Percentiles rank a stretch among this genome's conserved stretches.
These are phyloP conservation scores for Salix brachista DNA, from an alignment of 345 rosid species.

Conservation along the genomic window DNA sequence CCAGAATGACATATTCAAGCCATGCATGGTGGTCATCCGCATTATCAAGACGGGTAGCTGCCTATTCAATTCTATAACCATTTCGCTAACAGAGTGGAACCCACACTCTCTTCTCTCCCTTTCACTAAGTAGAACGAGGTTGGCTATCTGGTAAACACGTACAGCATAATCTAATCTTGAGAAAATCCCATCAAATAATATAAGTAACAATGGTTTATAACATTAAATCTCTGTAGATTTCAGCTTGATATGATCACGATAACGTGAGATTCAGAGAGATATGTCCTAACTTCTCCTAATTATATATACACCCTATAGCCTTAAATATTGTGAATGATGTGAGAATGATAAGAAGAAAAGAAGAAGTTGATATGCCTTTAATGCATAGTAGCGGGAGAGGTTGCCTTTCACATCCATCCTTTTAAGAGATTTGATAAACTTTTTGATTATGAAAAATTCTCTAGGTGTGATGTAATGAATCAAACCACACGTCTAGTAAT, in stretches of 20 bases:
- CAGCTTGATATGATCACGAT: neutral
- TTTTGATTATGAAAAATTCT: neutral
- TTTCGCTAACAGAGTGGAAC: slow-evolving; percentile 25
- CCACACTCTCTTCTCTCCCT: slow-evolving; percentile 21
- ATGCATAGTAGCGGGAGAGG: neutral
- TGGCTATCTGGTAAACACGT: slow-evolving; percentile 14
- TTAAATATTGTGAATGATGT: neutral
- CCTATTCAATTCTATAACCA: slow-evolving; percentile 31
- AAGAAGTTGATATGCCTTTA: neutral
- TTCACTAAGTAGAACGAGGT: slow-evolving; percentile 15
- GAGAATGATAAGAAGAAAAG: neutral
- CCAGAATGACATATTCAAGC: slow-evolving; percentile 21
- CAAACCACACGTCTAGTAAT: slow-evolving; percentile 1
- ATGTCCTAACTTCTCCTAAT: too few species aligned
- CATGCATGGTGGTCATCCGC: neutral
- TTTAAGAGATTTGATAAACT: neutral
- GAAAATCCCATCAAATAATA: slow-evolving; percentile 6
- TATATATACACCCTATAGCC: too few species aligned
- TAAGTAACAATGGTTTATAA: neutral
- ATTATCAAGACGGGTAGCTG: slow-evolving; percentile 15
- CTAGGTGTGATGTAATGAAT: neutral
- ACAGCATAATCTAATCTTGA: neutral
- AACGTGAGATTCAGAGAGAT: too few species aligned
- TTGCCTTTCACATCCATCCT: slow-evolving; percentile 7
- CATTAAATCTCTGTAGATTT: neutral